Percentiles rank a stretch among this genome's conserved stretches.
These are phyloP conservation scores for Pulveroboletus frians DNA, from an alignment of 768 basidiomycete genomes.

Conservation along the genomic window DNA sequence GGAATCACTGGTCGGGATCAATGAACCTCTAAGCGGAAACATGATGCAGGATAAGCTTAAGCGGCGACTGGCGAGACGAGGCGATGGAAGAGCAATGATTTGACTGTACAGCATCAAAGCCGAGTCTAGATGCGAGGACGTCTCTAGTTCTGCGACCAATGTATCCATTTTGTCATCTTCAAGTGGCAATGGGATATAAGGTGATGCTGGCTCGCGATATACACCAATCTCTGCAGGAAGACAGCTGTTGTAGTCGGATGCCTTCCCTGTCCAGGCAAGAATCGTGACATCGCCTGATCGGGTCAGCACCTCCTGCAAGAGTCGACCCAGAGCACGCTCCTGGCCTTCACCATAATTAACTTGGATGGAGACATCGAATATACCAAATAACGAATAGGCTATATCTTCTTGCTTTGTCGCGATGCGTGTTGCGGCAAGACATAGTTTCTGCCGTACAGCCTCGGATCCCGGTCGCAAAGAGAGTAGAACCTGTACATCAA, in stretches of 20 bases:
- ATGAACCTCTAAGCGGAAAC: too few species aligned
- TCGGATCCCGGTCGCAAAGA: too few species aligned
- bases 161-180: neutral
- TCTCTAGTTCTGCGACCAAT: neutral
- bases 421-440: too few species aligned
- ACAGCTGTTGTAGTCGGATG: neutral
- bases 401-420: neutral
- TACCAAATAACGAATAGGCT: neutral
- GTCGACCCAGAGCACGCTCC: neutral
- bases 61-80: too few species aligned
- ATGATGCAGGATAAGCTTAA: too few species aligned
- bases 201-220: neutral
- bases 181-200: neutral
- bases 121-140: too few species aligned
- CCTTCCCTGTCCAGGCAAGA: neutral
- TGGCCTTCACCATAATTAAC: neutral
- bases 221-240: neutral
- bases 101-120: too few species aligned
- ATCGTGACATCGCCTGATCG: neutral
- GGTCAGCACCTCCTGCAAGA: neutral
- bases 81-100: too few species aligned
- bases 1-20: too few species aligned
- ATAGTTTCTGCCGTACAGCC: too few species aligned
- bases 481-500: too few species aligned
- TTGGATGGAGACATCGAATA: neutral